A percentile compares a stretch with the other conserved stretches of the same genome.
These are phyloP conservation scores for Periconia macrospinosa DNA, from an alignment of 2,329 filamentous ascomycete genomes.

Conservation along the genomic window DNA sequence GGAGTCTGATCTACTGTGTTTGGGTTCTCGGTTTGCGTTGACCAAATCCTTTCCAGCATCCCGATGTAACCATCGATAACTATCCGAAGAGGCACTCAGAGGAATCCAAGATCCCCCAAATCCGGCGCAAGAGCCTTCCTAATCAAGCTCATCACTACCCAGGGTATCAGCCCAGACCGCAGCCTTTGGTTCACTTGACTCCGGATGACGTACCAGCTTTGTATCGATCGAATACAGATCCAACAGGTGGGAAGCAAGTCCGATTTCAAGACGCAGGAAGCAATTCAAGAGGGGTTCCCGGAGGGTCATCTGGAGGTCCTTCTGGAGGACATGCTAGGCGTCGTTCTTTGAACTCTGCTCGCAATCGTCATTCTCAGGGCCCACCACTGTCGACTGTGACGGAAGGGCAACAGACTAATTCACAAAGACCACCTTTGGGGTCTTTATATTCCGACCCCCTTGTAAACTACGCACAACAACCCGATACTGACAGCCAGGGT, in stretches of 20 bases:
- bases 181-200: neutral
- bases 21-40: no score
- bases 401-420: neutral
- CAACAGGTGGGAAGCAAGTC: neutral
- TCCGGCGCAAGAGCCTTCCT: neutral
- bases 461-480: neutral
- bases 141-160: neutral
- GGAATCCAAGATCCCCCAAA: neutral
- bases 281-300: no score
- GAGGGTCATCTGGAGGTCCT: neutral
- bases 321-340: neutral
- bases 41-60: neutral
- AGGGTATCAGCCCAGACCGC: neutral
- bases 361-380: neutral
- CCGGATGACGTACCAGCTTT: neutral
- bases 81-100: neutral
- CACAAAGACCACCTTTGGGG: neutral
- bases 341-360: neutral
- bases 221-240: neutral
- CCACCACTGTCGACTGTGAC: neutral
- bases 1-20: neutral
- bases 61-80: neutral
- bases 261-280: neutral
- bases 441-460: neutral
- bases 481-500: neutral